Evolutionary conservation across 305 asterid genomes (phyloP), one percentile per base, ranked within the genome.

Genomic region (Withania somnifera): DNA sequence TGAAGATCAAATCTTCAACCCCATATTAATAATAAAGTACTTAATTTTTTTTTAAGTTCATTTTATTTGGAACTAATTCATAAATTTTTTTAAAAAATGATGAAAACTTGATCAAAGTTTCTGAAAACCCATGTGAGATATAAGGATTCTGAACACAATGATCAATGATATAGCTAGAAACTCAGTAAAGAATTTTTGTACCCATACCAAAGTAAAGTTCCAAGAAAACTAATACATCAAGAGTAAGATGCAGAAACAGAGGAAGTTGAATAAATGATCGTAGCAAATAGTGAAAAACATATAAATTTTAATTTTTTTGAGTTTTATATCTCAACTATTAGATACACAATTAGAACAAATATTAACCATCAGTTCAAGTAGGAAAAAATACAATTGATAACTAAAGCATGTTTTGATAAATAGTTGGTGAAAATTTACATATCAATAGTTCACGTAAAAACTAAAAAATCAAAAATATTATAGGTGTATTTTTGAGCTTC

Each of bases 1-100:
- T 83, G 83, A 83, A 82, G 81, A 83, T 54, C 86, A 87, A 83
- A 84, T 85, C 91, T 85, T 82, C 26, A 50, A 56, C 36, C 69
- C 60, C 71, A 63, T 32, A 80, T 40, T 53, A 84, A 5, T 32
- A 34, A 4, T 40, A 83, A 64, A 80, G 75, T 52, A 67, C 40
- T 15, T 34, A 20, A 80, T 75, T 86, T 89, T 20, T 60, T 50
- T 26, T 24, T 58, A 0, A 66, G 73, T 58, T 58, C 52, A 71
- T 86, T 81, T 34, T 81, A 58, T 77, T 42, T 10, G 38, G 22
- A 81, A 77, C 36, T 20, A 81, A n/a, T 40, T 81, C 10, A 32
- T 75, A 24, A 61, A 42, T 71, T 45, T 3, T 14, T 4, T 34
- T 24, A 38, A 6, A 66, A n/a, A 64, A 30, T 7, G 14, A 0